phyloP scores from a whole-genome alignment of 805 yeast genomes.

The Suhomyces sp. region DNA sequence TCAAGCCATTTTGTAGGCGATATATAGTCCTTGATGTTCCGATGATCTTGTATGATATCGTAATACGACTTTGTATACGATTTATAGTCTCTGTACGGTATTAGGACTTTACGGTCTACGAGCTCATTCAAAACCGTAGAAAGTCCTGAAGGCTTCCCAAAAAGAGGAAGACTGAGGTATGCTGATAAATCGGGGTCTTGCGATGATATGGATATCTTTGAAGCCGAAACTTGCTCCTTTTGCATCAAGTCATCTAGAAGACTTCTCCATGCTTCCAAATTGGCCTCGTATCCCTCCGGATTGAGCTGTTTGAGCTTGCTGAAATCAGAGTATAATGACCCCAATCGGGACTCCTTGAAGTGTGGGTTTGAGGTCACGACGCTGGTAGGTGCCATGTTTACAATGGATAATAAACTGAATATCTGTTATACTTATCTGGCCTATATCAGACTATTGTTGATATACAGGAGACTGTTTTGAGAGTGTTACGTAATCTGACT shows the following conservation, averaged over 20 bases:
- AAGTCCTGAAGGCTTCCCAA: slow-evolving; percentile 33
- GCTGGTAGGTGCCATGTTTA: too few relatives aligned
- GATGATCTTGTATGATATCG: slow-evolving; percentile 1
- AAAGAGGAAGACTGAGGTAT: slow-evolving; percentile 24
- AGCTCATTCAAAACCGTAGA: slow-evolving; percentile 26
- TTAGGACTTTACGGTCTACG: slow-evolving; percentile 15
- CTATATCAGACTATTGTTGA: too few relatives aligned
- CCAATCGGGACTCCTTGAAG: slow-evolving; percentile 30
- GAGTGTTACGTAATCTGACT: too few relatives aligned
- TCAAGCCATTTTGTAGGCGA: slow-evolving; percentile 15
- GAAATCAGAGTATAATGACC: slow-evolving; percentile 39
- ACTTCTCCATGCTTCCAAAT: slow-evolving; percentile 37
- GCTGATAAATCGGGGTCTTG: slow-evolving; percentile 16
- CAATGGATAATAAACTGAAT: too few relatives aligned
- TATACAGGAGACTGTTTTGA: too few relatives aligned
- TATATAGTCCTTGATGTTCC: slow-evolving; percentile 7
- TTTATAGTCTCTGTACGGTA: slow-evolving; percentile 19
- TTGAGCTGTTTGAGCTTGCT: slow-evolving; percentile 28
- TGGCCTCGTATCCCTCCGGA: slow-evolving; percentile 45
- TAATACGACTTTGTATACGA: neutral
- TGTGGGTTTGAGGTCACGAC: slow-evolving; percentile 12
- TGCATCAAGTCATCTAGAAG: slow-evolving; percentile 21
- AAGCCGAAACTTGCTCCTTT: slow-evolving; percentile 13
- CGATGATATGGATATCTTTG: slow-evolving; percentile 17
- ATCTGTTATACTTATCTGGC: too few relatives aligned